phyloP scores from a whole-genome alignment of 352 stramenopile genomes.

The Phytophthora podocarpi region DNA sequence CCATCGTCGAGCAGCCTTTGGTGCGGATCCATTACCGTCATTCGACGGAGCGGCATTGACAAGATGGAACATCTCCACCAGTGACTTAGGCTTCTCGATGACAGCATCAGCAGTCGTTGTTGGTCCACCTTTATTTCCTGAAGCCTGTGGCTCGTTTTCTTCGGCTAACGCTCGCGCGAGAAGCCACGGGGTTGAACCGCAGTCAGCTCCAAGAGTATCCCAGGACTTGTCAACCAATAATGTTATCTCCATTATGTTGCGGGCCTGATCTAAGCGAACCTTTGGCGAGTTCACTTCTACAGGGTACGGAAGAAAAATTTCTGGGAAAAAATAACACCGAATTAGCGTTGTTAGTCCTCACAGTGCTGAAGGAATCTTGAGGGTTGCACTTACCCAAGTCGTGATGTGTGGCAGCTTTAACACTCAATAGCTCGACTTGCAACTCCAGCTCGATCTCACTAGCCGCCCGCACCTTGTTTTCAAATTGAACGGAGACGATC shows the following conservation, averaged over 20 bases:
- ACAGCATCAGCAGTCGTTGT: not conserved
- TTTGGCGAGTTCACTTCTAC: constrained; percentile 39
- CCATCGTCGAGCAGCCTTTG: constrained; percentile 36
- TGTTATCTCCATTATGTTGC: constrained; percentile 46
- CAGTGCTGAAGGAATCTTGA: not conserved
- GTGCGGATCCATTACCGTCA: not conserved
- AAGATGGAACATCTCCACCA: constrained; percentile 78
- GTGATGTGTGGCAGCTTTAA: constrained; percentile 55
- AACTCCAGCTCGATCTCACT: constrained; percentile 59
- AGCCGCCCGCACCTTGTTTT: constrained; percentile 29
- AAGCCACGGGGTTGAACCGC: constrained; percentile 71
- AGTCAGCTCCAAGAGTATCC: constrained; percentile 45
- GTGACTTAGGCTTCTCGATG: constrained; percentile 45
- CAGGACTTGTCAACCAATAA: constrained; percentile 62
- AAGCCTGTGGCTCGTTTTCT: constrained; percentile 19
- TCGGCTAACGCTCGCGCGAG: constrained; percentile 56
- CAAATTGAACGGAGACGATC: constrained; percentile 46
- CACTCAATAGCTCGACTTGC: constrained; percentile 45
- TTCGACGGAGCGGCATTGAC: constrained; percentile 25
- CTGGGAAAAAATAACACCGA: constrained; percentile 13
- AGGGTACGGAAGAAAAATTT: constrained; percentile 72
- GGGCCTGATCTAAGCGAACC: constrained; percentile 39
- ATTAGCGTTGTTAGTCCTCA: not conserved
- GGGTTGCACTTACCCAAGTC: constrained; percentile 48
- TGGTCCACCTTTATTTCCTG: not conserved